Percentiles rank a stretch among this genome's conserved stretches.
phyloP scores from a whole-genome alignment of 768 basidiomycete genomes.

The Agaricus sinodeliciosus region DNA sequence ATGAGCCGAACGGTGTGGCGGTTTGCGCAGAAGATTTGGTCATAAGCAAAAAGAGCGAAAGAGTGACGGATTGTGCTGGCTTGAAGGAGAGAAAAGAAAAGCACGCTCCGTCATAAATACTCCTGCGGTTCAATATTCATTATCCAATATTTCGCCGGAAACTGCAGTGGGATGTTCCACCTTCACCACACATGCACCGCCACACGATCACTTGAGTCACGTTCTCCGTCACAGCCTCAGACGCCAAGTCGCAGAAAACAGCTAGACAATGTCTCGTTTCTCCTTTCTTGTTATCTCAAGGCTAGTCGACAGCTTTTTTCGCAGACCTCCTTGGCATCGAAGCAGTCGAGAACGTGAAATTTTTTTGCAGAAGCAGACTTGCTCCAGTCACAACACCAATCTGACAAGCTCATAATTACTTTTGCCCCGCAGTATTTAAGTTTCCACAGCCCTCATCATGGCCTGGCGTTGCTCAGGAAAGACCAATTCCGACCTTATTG shows the following conservation, averaged over 20 bases:
- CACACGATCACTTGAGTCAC: neutral
- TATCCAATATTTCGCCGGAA: neutral
- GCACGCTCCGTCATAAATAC: neutral
- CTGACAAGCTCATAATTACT: neutral
- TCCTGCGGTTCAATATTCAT: neutral
- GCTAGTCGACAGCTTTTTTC: no score
- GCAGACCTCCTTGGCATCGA: no score
- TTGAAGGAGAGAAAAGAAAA: neutral
- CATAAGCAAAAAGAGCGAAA: neutral
- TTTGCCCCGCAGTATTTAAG: neutral
- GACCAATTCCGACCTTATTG: slow-evolving; percentile 67
- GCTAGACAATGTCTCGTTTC: neutral
- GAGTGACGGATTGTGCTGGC: neutral
- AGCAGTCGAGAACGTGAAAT: no score
- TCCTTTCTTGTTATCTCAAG: no score
- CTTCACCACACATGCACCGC: neutral
- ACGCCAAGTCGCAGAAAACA: neutral
- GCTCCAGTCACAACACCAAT: neutral
- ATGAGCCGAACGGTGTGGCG: slow-evolving; percentile 18
- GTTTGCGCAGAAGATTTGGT: neutral
- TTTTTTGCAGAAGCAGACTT: no score
- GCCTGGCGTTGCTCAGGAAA: slow-evolving; percentile 76
- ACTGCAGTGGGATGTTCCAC: neutral
- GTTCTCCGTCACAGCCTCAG: neutral
- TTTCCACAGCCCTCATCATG: slow-evolving; percentile 35